Percentiles rank a stretch among this genome's conserved stretches.
phyloP scores from a whole-genome alignment of 352 stramenopile genomes.

The Phytophthora cajani region DNA sequence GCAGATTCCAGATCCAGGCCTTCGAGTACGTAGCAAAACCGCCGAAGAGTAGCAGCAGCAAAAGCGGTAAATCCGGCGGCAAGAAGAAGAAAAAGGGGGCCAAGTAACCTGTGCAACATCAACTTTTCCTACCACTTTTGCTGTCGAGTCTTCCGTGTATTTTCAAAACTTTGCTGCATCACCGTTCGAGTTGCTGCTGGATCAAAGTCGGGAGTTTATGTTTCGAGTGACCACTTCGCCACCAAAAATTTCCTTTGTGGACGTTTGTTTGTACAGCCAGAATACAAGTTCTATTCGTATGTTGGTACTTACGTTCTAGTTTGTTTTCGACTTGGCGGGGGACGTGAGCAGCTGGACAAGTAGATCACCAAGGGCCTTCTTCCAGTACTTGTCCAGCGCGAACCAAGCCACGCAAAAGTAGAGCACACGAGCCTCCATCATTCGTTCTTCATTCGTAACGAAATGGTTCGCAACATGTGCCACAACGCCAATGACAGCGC shows the following conservation, averaged over 20 bases:
- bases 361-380: slow-evolving; percentile 47
- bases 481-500: slow-evolving; percentile 52
- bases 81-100: slow-evolving; percentile 55
- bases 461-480: slow-evolving; percentile 72
- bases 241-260: not conserved
- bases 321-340: slow-evolving; percentile 32
- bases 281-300: slow-evolving; percentile 19
- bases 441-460: slow-evolving; percentile 49
- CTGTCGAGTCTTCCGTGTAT: not conserved
- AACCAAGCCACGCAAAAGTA: slow-evolving; percentile 78
- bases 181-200: not conserved
- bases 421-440: slow-evolving; percentile 57
- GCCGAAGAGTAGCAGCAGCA: slow-evolving; percentile 20
- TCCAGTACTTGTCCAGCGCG: slow-evolving; percentile 78
- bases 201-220: not conserved
- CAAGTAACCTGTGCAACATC: slow-evolving; percentile 19
- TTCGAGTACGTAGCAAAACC: slow-evolving; percentile 45
- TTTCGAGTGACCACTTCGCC: not conserved
- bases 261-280: not conserved
- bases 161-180: not conserved
- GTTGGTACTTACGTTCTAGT: slow-evolving; percentile 7
- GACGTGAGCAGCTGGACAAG: slow-evolving; percentile 34
- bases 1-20: slow-evolving; percentile 71
- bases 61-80: slow-evolving; percentile 33
- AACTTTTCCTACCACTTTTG: not conserved